Percentiles rank a stretch among this genome's conserved stretches.
These are phyloP conservation scores for Flueggea neowawraea DNA, from an alignment of 441 rosid genomes.

Conservation along the genomic window DNA sequence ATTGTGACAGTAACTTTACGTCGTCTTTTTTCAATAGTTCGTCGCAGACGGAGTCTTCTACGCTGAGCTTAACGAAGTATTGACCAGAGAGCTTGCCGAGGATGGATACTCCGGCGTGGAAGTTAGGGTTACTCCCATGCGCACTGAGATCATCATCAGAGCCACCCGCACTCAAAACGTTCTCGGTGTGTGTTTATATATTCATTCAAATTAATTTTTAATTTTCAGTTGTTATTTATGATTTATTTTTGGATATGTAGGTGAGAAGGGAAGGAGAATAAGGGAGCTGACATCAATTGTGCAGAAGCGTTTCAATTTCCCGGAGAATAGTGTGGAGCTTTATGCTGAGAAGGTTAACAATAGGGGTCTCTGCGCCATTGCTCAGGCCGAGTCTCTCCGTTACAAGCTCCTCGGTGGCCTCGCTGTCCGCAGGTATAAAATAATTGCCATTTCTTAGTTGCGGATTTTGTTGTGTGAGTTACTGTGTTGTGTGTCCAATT, in stretches of 20 bases:
- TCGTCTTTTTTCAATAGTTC: slow-evolving; percentile 28
- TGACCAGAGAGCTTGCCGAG: slow-evolving; percentile 75
- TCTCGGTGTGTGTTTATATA: slow-evolving; percentile 31
- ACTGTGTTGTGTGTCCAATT: not conserved
- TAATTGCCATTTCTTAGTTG: not conserved
- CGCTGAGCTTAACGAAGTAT: slow-evolving; percentile 66
- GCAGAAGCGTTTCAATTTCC: slow-evolving; percentile 77
- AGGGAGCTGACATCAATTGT: slow-evolving; percentile 82
- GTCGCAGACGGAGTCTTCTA: slow-evolving; percentile 74
- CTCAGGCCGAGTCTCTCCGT: slow-evolving; percentile 93
- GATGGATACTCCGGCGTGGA: slow-evolving; percentile 88
- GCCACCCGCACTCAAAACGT: slow-evolving; percentile 78
- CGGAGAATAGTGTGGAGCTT: slow-evolving; percentile 74
- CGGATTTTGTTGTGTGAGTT: not conserved
- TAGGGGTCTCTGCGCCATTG: slow-evolving; percentile 88
- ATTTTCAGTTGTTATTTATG: too few relatives aligned
- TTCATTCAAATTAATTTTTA: too few relatives aligned
- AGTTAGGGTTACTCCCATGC: slow-evolving; percentile 73
- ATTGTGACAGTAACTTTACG: not conserved
- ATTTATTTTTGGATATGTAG: slow-evolving; percentile 2
- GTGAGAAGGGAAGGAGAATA: slow-evolving; percentile 88
- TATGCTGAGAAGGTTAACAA: slow-evolving; percentile 78
- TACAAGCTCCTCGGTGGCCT: slow-evolving; percentile 94
- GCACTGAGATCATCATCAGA: slow-evolving; percentile 74
- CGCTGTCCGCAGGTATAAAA: slow-evolving; percentile 70